Conservation (phyloP, 2,329 filamentous ascomycete genomes). For the Neobulgaria alba region DNA sequence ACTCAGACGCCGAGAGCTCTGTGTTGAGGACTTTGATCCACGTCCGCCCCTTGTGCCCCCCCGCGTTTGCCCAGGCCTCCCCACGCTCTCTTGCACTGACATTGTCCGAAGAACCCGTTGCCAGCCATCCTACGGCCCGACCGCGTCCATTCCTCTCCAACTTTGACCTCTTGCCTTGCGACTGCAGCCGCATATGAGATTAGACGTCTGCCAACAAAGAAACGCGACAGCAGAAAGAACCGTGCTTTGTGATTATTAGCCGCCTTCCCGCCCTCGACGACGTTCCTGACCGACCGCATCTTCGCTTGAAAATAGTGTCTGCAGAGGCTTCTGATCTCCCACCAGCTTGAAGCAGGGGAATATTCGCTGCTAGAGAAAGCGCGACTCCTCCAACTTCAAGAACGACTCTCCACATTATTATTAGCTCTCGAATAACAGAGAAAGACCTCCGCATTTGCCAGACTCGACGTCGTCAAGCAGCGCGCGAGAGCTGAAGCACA, state of each 20-base stretch:
- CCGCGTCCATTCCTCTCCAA: slow-evolving; percentile 1
- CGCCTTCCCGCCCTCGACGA: slow-evolving; percentile 2
- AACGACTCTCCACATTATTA: too few species aligned
- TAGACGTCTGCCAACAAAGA: slow-evolving; percentile 13
- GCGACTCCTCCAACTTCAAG: too few species aligned
- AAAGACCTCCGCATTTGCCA: too few species aligned
- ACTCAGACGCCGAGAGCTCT: neutral
- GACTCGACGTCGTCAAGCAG: too few species aligned
- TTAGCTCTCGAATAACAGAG: too few species aligned
- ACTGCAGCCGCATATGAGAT: slow-evolving; percentile 4
- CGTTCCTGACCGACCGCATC: too few species aligned
- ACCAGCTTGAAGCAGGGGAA: too few species aligned
- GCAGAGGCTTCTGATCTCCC: too few species aligned
- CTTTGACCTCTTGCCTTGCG: slow-evolving; percentile 3
- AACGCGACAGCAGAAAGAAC: slow-evolving; percentile 10
- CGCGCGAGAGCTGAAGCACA: too few species aligned
- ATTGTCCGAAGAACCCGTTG: slow-evolving; percentile 4
- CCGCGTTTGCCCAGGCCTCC: slow-evolving; percentile 3
- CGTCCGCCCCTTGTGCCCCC: slow-evolving; percentile 1
- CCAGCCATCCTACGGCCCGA: neutral
- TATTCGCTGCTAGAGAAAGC: too few species aligned
- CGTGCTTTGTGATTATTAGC: slow-evolving; percentile 1
- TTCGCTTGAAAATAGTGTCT: too few species aligned
- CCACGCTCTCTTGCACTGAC: slow-evolving; percentile 3
- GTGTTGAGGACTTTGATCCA: slow-evolving; percentile 7